phyloP scores from a whole-genome alignment of 257 asterid species.

The Capsicum rhomboideum region DNA sequence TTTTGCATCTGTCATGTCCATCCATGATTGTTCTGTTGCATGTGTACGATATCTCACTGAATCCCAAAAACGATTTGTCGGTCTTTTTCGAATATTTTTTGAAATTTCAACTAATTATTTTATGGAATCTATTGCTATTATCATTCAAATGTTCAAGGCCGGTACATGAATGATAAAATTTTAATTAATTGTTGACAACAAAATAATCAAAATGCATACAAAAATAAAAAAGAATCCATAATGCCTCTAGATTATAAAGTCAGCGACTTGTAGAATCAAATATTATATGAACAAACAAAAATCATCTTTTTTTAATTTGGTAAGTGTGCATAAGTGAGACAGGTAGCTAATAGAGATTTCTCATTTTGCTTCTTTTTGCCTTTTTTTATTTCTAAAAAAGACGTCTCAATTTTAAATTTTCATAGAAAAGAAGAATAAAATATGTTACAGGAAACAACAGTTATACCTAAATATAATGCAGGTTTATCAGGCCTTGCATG shows the following conservation, averaged over 20 bases:
- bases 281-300: neutral
- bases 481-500: neutral
- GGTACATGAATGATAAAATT: neutral
- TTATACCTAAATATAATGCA: neutral
- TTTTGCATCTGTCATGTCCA: neutral
- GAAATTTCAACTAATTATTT: neutral
- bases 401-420: neutral
- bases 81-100: constrained; percentile 18
- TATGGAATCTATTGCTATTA: neutral
- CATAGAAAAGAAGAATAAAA: neutral
- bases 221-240: neutral
- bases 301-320: no score
- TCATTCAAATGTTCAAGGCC: neutral
- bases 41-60: constrained; percentile 32
- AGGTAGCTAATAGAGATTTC: neutral
- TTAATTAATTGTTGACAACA: neutral
- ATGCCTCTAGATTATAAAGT: neutral
- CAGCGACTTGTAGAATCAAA: neutral
- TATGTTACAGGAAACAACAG: neutral
- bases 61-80: constrained; percentile 54
- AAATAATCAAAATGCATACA: neutral
- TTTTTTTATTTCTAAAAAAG: neutral
- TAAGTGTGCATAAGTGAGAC: neutral
- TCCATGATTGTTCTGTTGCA: neutral
- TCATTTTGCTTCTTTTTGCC: neutral